These are phyloP conservation scores for Gnomoniopsis smithogilvyi DNA, from an alignment of 2,329 filamentous ascomycete species.

Conservation along the genomic window DNA sequence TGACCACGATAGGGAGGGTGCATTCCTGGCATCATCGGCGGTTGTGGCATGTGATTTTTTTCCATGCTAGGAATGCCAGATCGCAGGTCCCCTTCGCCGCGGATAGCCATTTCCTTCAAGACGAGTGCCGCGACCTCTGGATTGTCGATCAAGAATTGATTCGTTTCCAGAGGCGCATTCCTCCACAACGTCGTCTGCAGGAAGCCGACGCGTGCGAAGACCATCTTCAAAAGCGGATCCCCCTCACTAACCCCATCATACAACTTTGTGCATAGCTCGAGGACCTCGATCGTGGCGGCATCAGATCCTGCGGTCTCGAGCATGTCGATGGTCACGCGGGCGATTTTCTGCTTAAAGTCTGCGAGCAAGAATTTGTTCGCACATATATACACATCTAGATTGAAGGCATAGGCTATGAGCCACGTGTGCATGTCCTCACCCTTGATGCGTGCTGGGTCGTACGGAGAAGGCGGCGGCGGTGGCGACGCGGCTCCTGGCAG, in stretches of 20 bases:
- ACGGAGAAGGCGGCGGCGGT: constrained; percentile 18
- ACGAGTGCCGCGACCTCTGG: constrained; percentile 45
- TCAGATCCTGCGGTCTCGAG: constrained; percentile 40
- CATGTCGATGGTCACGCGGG: constrained; percentile 42
- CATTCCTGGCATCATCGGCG: background rate
- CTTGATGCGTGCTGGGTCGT: constrained; percentile 32
- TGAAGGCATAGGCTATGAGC: constrained; percentile 43
- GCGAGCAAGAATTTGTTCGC: constrained; percentile 46
- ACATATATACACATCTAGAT: constrained; percentile 47
- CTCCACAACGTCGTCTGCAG: constrained; percentile 44
- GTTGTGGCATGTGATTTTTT: background rate
- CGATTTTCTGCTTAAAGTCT: constrained; percentile 40
- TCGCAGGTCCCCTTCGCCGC: constrained; percentile 37
- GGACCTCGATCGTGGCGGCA: constrained; percentile 40
- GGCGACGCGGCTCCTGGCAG: constrained; percentile 11
- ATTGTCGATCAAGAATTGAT: constrained; percentile 39
- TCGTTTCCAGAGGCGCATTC: constrained; percentile 36
- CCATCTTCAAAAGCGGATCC: constrained; percentile 43
- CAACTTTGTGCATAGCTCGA: constrained; percentile 40
- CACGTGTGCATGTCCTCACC: constrained; percentile 45
- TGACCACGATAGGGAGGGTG: background rate
- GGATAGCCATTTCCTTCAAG: constrained; percentile 42
- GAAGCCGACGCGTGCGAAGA: constrained; percentile 47
- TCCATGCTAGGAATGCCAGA: constrained; percentile 45
- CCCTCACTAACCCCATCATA: constrained; percentile 39